Evolutionary conservation across 1,284 basidiomycete genomes (phyloP), one percentile per base, ranked within the genome.

Genomic region (Xerocomus minutiporus): DNA sequence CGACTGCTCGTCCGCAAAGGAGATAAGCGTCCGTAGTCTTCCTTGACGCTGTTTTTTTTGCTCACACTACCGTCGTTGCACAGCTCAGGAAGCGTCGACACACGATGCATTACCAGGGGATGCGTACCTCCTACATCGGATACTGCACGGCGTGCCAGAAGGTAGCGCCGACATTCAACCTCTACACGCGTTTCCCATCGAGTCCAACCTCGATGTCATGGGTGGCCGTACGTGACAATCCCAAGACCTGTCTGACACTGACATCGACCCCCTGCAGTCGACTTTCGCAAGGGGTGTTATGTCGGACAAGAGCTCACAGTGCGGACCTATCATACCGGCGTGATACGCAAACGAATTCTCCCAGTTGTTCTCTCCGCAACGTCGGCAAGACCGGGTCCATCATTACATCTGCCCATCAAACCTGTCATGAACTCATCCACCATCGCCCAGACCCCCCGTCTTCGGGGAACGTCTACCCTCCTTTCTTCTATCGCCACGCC

Each of bases 291-390:
- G 73, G 97, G 97, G 6, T 99, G 97, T 70, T 99, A 98, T 66
- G 86, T 99, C 2, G 97, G 97, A 3, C 97, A 99, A 75, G 97
- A 99, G 65, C 75, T 99, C 39, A 98, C 96, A 0, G 95, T 97
- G 2, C 82, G 97, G 29, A 98, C 96, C 23, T 96, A 97, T 68
- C 93, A 97, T 67, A 97, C 91, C 1, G 97, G 97, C 7, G 82
- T 91, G 13, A 78, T 97, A 26, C 80, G 97, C 53, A 99, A 99
- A 71, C 85, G 97, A 17, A 88, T 96, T 44, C 73, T 96, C 8
- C 94, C 95, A 3, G 80, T 97, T 41, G 53, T 66, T 9, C 50
- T 70, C 46, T 66, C 65, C 13, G 54, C 57, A 26, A 49, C 49
- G 26, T 51, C 50, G 5, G 9, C 35, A 35, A 45, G 17, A 4